Base-by-base conservation (phyloP, 2,329 filamentous ascomycete genomes). In the Fusarium ambrosium region DNA sequence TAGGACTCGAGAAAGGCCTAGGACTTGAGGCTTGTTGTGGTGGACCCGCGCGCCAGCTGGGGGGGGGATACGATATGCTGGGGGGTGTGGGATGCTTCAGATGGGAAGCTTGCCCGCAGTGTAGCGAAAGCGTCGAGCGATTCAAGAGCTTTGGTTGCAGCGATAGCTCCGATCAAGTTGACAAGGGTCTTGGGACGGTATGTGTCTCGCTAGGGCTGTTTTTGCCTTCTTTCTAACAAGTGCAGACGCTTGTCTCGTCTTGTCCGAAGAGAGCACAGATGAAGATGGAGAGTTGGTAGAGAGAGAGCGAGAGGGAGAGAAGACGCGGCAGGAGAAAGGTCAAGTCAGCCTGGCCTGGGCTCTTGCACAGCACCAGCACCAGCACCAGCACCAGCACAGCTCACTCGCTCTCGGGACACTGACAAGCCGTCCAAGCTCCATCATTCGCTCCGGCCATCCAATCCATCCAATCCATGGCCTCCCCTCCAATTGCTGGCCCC, bases 1-100 rank as follows among this genome's bases (percentile, higher is more conserved):
- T 80, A 80, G 79, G 79, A 80, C 79, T 80, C 72, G 69, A 69
- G 64, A 48, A 66, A 58, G 75, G 64, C 72, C 78, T 79, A 80
- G 78, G 78, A 80, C 78, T 80, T 68, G 73, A 62, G 70, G 68
- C 78, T 80, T 36, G 37, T 64, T 37, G 62, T 61, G 62, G 60
- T 60, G 62, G 64, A 69, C 61, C 61, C 39, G 39, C 53, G 55
- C 39, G 39, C 29, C 29, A 43, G 55, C 48, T 43, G 59, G 63
- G 56, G 56, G 56, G 34, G 32, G 9, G 22, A 20, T 43, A 16
- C n/a, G n/a, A n/a, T 11, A 32, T 29, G 58, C 41, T 53, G 64
- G 43, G 56, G 36, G 32, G 59, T 29, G 32, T 55, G 56, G 41
- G 43, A 29, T 41, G 59, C 53, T 66, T 60, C 29, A 51, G 48